Evolutionary conservation across 1,139 yeast genomes (phyloP), one percentile per base, ranked within the genome.

Genomic region (Geotrichum siamense): DNA sequence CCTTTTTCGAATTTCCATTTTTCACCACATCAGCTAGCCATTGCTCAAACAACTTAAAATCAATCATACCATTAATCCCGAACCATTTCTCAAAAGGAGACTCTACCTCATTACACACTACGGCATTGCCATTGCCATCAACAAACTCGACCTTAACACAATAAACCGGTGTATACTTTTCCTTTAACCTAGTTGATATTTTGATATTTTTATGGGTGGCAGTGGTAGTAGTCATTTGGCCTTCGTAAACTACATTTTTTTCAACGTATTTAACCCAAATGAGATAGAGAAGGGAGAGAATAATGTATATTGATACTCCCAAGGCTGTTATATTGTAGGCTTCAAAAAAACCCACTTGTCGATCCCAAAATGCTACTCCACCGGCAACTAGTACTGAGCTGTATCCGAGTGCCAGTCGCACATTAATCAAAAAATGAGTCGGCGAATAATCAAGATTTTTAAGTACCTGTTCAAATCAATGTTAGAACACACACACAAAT

Each of bases 341-440:
- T 3, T 67, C 67, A 6, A 59, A 56, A 52, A 72, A 71, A 50
- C 78, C 68, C 48, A 69, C 67, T 51, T 76, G 75, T 63, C 82
- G 82, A 60, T 89, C 96, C 35, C 78, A 60, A 47, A 71, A 69
- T 58, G 75, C 86, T 47, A 86, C 74, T 4, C 68, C 60, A 1
- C 74, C 95, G 2, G 94, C 84, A 15, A 80, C 65, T 1, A 69
- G 64, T 8, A 83, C 89, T 2, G 86, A 76, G 10, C 71, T 52
- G 54, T 78, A 79, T 0, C 96, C 95, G 36, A 87, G 61, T 0
- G 72, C 78, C 38, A 89, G 68, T 54, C 82, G 80, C 22, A 73
- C 63, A 57, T 87, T 94, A 39, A 69, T 69, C 29, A 79, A 60
- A 12, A 56, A 56, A 57, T 77, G 79, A 17, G 78, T 69, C 60